Evolutionary conservation across 2,329 filamentous ascomycete genomes (phyloP).

Genomic region (Cladophialophora psammophila): DNA sequence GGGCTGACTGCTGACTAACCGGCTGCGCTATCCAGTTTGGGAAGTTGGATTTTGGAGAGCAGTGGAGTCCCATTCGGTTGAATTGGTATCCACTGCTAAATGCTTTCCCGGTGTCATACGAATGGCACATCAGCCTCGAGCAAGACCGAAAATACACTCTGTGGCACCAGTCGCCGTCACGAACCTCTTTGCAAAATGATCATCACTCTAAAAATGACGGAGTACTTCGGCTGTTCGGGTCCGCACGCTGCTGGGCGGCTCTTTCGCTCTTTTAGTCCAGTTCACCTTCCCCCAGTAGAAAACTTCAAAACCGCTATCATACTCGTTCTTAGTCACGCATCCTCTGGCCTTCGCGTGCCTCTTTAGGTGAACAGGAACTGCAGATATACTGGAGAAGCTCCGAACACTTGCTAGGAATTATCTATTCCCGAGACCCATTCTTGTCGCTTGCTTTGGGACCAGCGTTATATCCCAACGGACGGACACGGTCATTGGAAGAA

Average conservation of each 20-base stretch:
- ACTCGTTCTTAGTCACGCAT: background rate
- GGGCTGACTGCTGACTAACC: background rate
- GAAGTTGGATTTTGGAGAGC: slow-evolving; percentile 1
- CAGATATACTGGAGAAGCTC: background rate
- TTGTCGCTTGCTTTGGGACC: background rate
- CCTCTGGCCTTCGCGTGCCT: background rate
- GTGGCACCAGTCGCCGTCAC: background rate
- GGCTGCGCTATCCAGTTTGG: background rate
- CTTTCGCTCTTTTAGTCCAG: background rate
- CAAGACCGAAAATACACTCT: background rate
- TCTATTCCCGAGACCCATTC: background rate
- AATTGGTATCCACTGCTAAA: slow-evolving; percentile 1
- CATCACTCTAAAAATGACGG: background rate
- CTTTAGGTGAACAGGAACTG: background rate
- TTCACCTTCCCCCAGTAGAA: background rate
- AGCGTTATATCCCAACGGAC: background rate
- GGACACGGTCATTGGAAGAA: background rate
- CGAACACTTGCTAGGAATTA: background rate
- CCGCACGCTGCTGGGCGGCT: background rate
- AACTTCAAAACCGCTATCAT: background rate
- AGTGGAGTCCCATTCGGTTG: background rate
- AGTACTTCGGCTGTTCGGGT: background rate
- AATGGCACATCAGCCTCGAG: background rate
- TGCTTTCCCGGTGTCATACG: background rate
- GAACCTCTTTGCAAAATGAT: background rate